A percentile compares a stretch with the other conserved stretches of the same genome.
Conservation (phyloP, 805 yeast species). For the Clavispora vitiphila region DNA sequence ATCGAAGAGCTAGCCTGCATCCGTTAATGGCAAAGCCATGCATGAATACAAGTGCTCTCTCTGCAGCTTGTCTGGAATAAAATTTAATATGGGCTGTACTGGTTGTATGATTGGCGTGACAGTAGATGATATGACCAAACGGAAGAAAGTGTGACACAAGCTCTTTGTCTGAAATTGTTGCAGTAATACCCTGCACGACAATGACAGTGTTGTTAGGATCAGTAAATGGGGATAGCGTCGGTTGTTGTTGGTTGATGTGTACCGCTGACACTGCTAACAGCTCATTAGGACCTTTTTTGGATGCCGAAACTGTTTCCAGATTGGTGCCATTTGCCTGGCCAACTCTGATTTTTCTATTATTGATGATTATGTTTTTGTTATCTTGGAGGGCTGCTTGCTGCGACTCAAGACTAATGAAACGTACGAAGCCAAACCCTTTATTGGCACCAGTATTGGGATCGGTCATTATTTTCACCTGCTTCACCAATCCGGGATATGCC, state of each 20-base stretch:
- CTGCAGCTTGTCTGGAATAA: conserved; percentile 31
- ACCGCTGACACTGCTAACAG: conserved; percentile 10
- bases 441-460: conserved; percentile 67
- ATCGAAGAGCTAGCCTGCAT: conserved; percentile 22
- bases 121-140: conserved; percentile 49
- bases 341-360: conserved; percentile 76
- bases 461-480: conserved; percentile 71
- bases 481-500: conserved; percentile 62
- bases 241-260: conserved; percentile 40
- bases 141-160: conserved; percentile 54
- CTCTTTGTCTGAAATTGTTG: conserved; percentile 56
- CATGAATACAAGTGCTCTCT: conserved; percentile 30
- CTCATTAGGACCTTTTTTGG: conserved; percentile 1
- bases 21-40: conserved; percentile 28
- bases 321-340: conserved; percentile 37
- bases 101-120: conserved; percentile 17
- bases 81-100: conserved; percentile 23
- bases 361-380: conserved; percentile 74
- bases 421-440: conserved; percentile 88
- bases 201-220: conserved; percentile 82
- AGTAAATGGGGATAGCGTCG: conserved; percentile 58
- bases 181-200: conserved; percentile 60
- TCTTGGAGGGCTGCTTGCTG: conserved; percentile 70
- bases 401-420: conserved; percentile 59
- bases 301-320: conserved; percentile 2